Evolutionary conservation across 768 basidiomycete species (phyloP), one percentile per base, ranked within the genome.

Genomic region (Tricholoma sp.): DNA sequence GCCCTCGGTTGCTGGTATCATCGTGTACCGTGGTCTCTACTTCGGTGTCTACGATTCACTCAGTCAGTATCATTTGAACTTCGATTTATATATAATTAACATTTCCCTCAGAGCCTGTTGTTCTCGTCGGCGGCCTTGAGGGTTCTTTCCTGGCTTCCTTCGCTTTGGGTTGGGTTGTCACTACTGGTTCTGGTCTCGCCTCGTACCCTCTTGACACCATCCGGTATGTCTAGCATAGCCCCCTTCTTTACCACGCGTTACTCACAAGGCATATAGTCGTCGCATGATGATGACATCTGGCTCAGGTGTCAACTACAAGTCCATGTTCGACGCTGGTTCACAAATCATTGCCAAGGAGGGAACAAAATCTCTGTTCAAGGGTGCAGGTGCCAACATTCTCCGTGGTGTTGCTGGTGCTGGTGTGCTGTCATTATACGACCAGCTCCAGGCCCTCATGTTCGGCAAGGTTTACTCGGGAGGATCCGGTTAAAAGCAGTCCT

Each of bases 201-300:
- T 98, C 97, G 13, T 94, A 94, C 70, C 92, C 91, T 74, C 83
- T 93, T 55, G 92, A 94, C 70, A 94, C 92, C 56, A 93, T 94
- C 65, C 91, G 89, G 86, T 88, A 65, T 48, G 80, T 74, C 50
- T 29, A 42, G 24, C 24, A 4, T 41, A 24, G 20, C n/a, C 33
- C 6, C 12, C 9, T 44, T 24, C 24, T 7, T 2, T 41, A 2
- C 3, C 17, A 13, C 41, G 37, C 18, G 9, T 6, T 36, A 8
- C 10, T 24, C 44, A 15, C 56, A 74, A 64, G 11, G 65, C 24
- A 66, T 18, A 62, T 65, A 95, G 96, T 88, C 95, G 97, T 88
- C 94, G 97, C 66, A 99, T 99, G 97, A 99, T 99, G 97, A 98
- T 98, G 96, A 98, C 97, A 36, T 98, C 96, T 20, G 97, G 96